Evolutionary conservation across 2,329 filamentous ascomycete species (phyloP), one percentile per base, ranked within the genome.

Genomic region (Triangularia setosa): DNA sequence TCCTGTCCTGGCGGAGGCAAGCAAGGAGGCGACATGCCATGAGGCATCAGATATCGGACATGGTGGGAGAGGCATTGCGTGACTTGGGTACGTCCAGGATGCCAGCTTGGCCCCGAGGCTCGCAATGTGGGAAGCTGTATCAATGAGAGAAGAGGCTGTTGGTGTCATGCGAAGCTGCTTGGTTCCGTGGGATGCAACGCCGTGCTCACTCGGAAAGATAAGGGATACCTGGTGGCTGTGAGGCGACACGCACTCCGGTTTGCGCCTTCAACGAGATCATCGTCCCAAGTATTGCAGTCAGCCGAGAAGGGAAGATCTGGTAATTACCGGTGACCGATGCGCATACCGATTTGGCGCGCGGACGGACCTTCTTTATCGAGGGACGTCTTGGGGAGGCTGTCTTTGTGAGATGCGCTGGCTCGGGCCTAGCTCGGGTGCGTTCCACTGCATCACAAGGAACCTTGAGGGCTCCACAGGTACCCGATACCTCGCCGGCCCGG

Each of bases 381-480:
- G 14, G 33, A 40, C 33, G 33, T 48, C 40, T 24, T 55, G 23
- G 52, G 21, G 35, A 40, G 21, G 52, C 25, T 48, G 35, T 23
- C 55, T 33, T 58, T 58, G 55, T 48, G 35, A 28, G 33, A 60
- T 60, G 58, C 40, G 57, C 30, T 60, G 58, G 40, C 58, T 40
- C n/a, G 33, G 21, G 58, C 40, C 40, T 48, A 48, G 40, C 40
- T 48, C 40, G 40, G 40, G 40, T 48, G 21, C 40, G 40, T 60
- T 60, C 58, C 58, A 60, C 58, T n/a, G 24, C 58, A 60, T 40
- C 35, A 40, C 35, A 60, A 53, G 40, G 58, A 33, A 60, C 40
- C 58, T 28, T 53, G 58, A 60, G 58, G 58, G 35, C 21, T 40
- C 35, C 55, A 58, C 58, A 60, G 35, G 58, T 60, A 60, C 58